These are phyloP conservation scores for Barnettozyma salicaria DNA, from an alignment of 805 yeast species.

Conservation along the genomic window DNA sequence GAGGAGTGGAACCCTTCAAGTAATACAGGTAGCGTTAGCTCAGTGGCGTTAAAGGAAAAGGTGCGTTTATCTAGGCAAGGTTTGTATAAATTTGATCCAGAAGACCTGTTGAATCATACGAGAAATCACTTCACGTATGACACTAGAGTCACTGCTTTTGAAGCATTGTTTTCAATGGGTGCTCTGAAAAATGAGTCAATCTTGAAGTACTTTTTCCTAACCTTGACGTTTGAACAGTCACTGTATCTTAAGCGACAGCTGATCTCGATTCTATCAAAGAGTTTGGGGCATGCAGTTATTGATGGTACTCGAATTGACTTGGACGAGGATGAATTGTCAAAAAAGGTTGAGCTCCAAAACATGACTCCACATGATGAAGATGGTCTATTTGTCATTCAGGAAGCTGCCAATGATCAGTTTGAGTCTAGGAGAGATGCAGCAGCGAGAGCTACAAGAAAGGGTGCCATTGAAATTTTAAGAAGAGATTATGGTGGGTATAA, in stretches of 20 bases:
- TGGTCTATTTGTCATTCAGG: slow-evolving; percentile 50
- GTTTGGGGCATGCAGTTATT: slow-evolving; percentile 63
- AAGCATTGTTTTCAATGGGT: slow-evolving; percentile 65
- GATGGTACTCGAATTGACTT: slow-evolving; percentile 51
- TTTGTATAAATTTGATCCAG: slow-evolving; percentile 42
- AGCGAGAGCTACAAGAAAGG: slow-evolving; percentile 58
- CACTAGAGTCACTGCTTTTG: slow-evolving; percentile 62
- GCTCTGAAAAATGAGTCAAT: slow-evolving; percentile 64
- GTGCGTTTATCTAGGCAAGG: slow-evolving; percentile 54
- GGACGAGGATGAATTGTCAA: slow-evolving; percentile 58
- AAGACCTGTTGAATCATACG: slow-evolving; percentile 51
- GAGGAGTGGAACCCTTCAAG: slow-evolving; percentile 85
- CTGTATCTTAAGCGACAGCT: slow-evolving; percentile 46
- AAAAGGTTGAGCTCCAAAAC: slow-evolving; percentile 11
- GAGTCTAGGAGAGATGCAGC: slow-evolving; percentile 54
- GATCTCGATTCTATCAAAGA: slow-evolving; percentile 38
- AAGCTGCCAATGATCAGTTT: slow-evolving; percentile 38
- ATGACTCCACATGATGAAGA: slow-evolving; percentile 20
- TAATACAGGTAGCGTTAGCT: slow-evolving; percentile 46
- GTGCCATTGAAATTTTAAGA: slow-evolving; percentile 60
- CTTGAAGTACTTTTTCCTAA: slow-evolving; percentile 54
- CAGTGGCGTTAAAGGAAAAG: slow-evolving; percentile 52
- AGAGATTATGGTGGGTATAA: slow-evolving; percentile 47
- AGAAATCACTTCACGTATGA: slow-evolving; percentile 40
- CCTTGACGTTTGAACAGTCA: slow-evolving; percentile 51